phyloP scores from a whole-genome alignment of 331 rosid species.

The Erythrophleum ivorense region DNA sequence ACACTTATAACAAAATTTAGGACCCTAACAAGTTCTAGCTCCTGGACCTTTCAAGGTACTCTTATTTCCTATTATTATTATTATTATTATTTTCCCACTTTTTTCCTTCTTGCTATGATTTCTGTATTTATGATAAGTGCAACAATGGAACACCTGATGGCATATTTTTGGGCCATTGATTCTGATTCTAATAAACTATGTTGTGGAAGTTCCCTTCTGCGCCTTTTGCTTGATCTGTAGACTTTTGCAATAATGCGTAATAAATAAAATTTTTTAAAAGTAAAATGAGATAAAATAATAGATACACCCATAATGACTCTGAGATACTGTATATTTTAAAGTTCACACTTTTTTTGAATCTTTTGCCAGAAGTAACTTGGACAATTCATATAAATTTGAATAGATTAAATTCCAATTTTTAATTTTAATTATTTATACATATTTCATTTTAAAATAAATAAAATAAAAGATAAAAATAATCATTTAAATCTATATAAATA shows the following conservation, averaged over 20 bases:
- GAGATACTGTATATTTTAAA: neutral
- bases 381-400: too few species aligned
- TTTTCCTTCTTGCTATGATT: slow-evolving; percentile 36
- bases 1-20: slow-evolving; percentile 45
- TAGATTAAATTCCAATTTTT: too few species aligned
- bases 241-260: neutral
- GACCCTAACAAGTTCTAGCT: slow-evolving; percentile 46
- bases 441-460: too few species aligned
- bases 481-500: too few species aligned
- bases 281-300: neutral
- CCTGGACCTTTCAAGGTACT: slow-evolving; percentile 36
- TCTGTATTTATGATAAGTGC: slow-evolving; percentile 47
- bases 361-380: too few species aligned
- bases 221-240: slow-evolving; percentile 14
- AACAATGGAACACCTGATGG: slow-evolving; percentile 40
- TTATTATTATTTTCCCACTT: neutral
- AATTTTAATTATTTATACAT: too few species aligned
- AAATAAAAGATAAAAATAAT: too few species aligned
- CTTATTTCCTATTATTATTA: too few species aligned
- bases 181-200: slow-evolving; percentile 39
- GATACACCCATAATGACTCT: neutral
- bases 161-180: slow-evolving; percentile 48
- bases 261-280: too few species aligned
- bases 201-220: slow-evolving; percentile 14
- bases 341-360: too few species aligned